Evolutionary conservation across 1,284 basidiomycete species (phyloP).

Genomic region (Xerocomus amazonicus): DNA sequence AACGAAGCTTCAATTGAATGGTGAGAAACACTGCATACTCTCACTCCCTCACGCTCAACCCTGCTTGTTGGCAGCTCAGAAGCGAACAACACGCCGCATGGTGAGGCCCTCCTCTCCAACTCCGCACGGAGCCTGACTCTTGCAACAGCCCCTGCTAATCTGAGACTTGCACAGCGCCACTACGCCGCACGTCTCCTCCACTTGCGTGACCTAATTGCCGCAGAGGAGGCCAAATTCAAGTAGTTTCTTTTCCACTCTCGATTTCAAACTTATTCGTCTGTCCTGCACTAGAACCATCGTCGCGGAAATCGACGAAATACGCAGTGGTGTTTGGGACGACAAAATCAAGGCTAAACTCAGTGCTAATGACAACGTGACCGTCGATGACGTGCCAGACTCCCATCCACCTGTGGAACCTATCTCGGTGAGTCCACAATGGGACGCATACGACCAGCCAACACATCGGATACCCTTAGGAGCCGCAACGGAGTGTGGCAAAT

Average conservation of each 20-base stretch:
- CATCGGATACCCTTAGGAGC: conserved; percentile 12
- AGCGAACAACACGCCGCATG: conserved; percentile 38
- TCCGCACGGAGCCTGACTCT: neutral
- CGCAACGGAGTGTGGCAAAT: conserved; percentile 2
- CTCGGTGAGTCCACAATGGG: conserved; percentile 11
- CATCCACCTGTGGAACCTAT: conserved; percentile 2
- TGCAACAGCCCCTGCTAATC: conserved; percentile 47
- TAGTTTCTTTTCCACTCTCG: conserved; percentile 31
- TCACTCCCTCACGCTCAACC: conserved; percentile 12
- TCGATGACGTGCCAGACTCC: conserved; percentile 10
- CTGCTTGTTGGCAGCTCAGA: conserved; percentile 35
- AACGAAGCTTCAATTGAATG: conserved; percentile 61
- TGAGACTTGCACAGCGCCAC: conserved; percentile 69
- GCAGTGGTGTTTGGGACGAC: conserved; percentile 64
- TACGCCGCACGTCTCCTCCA: conserved; percentile 69
- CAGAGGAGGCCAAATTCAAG: conserved; percentile 79
- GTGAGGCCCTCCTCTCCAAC: conserved; percentile 25
- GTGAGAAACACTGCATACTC: conserved; percentile 39
- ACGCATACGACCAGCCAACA: neutral
- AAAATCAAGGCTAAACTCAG: conserved; percentile 45
- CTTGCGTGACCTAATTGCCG: conserved; percentile 62
- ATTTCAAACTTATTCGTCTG: neutral
- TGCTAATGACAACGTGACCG: conserved; percentile 11
- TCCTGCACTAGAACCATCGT: conserved; percentile 44
- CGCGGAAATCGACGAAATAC: conserved; percentile 72